Evolutionary conservation across 495 filamentous ascomycete genomes (phyloP).

Genomic region (Penicillium taxi): DNA sequence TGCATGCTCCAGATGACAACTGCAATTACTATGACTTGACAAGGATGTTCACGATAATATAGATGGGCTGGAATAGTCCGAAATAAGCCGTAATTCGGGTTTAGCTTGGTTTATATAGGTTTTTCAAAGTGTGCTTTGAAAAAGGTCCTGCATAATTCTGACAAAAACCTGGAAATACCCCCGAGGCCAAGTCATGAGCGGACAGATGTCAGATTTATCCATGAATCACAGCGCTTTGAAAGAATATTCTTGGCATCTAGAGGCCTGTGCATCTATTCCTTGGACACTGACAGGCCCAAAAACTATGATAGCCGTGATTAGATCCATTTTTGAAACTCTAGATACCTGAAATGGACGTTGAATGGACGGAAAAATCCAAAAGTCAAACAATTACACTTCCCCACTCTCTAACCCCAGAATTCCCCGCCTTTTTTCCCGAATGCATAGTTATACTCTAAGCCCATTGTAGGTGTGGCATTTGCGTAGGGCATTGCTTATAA

Average conservation of each 20-base stretch:
- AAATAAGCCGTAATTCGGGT: slow-evolving; percentile 8
- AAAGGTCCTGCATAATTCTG: not conserved
- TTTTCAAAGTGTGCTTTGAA: not conserved
- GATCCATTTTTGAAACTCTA: not conserved
- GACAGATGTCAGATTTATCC: slow-evolving; percentile 2
- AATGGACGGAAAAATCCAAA: not conserved
- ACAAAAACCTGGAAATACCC: too few species aligned
- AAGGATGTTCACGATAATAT: slow-evolving; percentile 3
- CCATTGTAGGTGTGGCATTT: not conserved
- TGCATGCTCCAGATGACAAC: slow-evolving; percentile 7
- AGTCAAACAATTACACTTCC: not conserved
- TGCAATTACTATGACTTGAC: slow-evolving; percentile 7
- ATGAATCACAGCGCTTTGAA: slow-evolving; percentile 7
- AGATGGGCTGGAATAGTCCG: not conserved
- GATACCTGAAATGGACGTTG: not conserved
- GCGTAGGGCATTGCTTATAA: too few species aligned
- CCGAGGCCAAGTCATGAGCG: slow-evolving; percentile 2
- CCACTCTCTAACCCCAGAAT: not conserved
- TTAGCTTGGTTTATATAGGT: not conserved
- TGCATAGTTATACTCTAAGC: not conserved
- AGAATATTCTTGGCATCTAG: slow-evolving; percentile 3
- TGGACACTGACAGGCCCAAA: not conserved
- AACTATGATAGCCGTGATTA: not conserved
- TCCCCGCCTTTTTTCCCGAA: not conserved
- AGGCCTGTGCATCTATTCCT: not conserved